Evolutionary conservation across 2,329 filamentous ascomycete genomes (phyloP), one percentile per base, ranked within the genome.

Genomic region (Stemphylium beticola): DNA sequence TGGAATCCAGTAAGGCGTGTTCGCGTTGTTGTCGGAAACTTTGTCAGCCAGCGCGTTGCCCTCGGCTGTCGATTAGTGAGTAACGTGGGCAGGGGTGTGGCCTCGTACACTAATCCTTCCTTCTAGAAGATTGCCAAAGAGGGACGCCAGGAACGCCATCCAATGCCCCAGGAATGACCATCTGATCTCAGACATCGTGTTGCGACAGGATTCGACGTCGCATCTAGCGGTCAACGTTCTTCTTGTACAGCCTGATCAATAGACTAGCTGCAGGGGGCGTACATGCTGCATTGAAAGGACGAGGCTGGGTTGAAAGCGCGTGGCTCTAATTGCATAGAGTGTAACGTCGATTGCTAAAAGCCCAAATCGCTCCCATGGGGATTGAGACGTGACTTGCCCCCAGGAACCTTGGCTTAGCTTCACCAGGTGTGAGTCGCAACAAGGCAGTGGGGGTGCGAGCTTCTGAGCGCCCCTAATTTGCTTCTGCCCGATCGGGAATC

Each of bases 71-170:
- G 61, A 64, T 62, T 63, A 65, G 60, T 61, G 57, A 41, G 57
- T 32, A 36, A 37, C 47, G n/a, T 51, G 46, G 18, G 39, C 59
- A 48, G 53, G 65, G 64, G 33, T 57, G 38, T 22, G 42, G 33
- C 31, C 44, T 42, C 15, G 24, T 29, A 32, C 43, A 47, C 31
- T 39, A 37, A 50, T 39, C 42, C 31, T 41, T 54, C 32, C 58
- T 66, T 67, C 65, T 49, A 62, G 66, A 70, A 69, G 42, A 59
- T 54, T 71, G 46, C 67, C 66, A 55, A 49, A 60, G 47, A 31
- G 31, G 52, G 58, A 55, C 14, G 33, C 38, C 44, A 24, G 41
- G 17, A 46, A 24, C n/a, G 48, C 38, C 18, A 53, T 42, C 33
- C 18, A 43, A 44, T 44, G 38, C 34, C 47, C 38, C 32, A 24